Base-by-base conservation (phyloP, 2,329 filamentous ascomycete genomes). In the Chaetomium sp. region DNA sequence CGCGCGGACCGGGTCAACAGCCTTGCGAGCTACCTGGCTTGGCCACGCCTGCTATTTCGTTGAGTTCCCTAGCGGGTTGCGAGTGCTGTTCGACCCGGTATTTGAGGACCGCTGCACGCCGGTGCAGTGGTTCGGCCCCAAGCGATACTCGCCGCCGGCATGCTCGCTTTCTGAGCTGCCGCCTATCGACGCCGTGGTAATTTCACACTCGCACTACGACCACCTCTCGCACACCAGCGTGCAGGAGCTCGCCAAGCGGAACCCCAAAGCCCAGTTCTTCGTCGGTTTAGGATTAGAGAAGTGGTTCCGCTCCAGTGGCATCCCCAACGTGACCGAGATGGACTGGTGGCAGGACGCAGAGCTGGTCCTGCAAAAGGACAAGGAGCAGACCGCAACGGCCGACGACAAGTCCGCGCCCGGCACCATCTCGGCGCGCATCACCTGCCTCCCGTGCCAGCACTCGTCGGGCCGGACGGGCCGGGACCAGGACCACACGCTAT, bases 281-380 rank as follows among this genome's bases (percentile, higher is more conserved):
- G 93, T 93, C 25, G 92, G 92, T 0, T 78, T 97, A 4, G 92
- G 92, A 2, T 86, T 96, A 64, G 91, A 90, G 76, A 80, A 84
- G 56, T 97, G 93, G 93, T 97, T 98, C 76, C 80, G 82, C 55
- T 79, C 82, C 3, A 82, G 82, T 29, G 92, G 91, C 1, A 85
- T 97, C 61, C 69, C 84, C 1, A 91, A 92, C 65, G 89, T 94
- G 51, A 96, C 92, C 0, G 93, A 97, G 78, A 77, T 97, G 72
- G 94, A 98, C 78, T 97, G 94, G 94, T 97, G 94, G 94, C 89
- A 96, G 70, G 89, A 91, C 68, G 84, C 87, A 6, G 88, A 94
- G 56, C 76, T 97, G n/a, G 86, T 80, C 0, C 78, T 97, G 29
- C 64, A 71, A 69, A 69, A 70, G 54, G 12, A 75, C 1, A 10